These are phyloP conservation scores for Rubroshorea leprosula DNA, from an alignment of 345 rosid genomes.

Conservation along the genomic window DNA sequence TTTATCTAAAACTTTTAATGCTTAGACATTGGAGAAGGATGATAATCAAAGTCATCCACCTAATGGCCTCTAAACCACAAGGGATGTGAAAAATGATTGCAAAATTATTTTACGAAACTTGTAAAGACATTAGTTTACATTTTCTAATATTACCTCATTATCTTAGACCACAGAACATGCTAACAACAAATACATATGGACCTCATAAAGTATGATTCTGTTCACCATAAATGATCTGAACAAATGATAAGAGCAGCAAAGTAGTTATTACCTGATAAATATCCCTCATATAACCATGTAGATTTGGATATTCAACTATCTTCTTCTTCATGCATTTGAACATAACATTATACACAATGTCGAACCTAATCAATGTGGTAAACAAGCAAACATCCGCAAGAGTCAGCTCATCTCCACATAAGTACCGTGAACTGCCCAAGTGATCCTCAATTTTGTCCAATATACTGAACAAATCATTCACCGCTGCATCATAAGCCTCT, in stretches of 20 bases:
- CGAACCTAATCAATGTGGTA: constrained; percentile 80
- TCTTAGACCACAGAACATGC: background rate
- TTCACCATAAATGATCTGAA: background rate
- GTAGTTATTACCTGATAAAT: constrained; percentile 57
- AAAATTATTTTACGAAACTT: too few relatives aligned
- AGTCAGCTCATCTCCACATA: constrained; percentile 66
- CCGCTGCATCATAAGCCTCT: constrained; percentile 72
- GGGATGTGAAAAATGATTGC: too few relatives aligned
- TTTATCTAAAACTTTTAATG: too few relatives aligned
- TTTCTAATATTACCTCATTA: background rate
- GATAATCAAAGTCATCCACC: too few relatives aligned
- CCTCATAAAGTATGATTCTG: background rate
- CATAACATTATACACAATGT: constrained; percentile 62
- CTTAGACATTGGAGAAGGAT: too few relatives aligned
- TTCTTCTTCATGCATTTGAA: constrained; percentile 87
- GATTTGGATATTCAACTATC: constrained; percentile 63
- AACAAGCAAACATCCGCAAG: constrained; percentile 74
- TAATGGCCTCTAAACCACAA: too few relatives aligned
- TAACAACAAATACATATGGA: background rate
- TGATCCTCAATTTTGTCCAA: constrained; percentile 60
- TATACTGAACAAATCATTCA: constrained; percentile 47
- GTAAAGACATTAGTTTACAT: background rate
- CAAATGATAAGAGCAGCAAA: background rate
- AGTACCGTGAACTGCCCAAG: constrained; percentile 45
- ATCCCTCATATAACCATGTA: constrained; percentile 58